A percentile compares a stretch with the other conserved stretches of the same genome.
phyloP scores from a whole-genome alignment of 345 rosid genomes.

The Rhodamnia rubescens region DNA sequence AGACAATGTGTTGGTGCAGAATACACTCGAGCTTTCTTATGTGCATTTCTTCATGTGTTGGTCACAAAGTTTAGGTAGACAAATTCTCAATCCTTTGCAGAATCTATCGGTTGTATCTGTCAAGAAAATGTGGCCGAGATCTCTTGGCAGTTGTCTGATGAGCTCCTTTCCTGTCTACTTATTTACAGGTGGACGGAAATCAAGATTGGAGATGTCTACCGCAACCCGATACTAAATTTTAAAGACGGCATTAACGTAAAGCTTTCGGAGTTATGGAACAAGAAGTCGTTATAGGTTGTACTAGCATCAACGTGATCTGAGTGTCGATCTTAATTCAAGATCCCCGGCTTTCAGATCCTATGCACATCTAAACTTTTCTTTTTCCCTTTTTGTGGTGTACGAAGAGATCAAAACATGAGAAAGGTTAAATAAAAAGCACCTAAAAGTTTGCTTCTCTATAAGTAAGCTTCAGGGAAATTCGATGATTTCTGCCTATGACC shows the following conservation, averaged over 20 bases:
- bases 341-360: neutral
- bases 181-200: constrained; percentile 8
- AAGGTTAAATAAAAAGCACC: neutral
- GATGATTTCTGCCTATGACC: neutral
- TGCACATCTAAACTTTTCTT: neutral
- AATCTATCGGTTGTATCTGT: neutral
- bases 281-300: too few relatives aligned
- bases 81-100: too few relatives aligned
- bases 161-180: neutral
- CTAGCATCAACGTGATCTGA: neutral
- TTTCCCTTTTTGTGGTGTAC: neutral
- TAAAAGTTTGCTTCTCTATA: neutral
- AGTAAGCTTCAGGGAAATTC: neutral
- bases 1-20: constrained; percentile 14
- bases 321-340: neutral
- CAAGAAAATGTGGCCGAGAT: neutral
- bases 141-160: neutral
- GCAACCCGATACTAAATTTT: constrained; percentile 1
- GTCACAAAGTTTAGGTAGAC: constrained; percentile 15
- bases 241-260: neutral
- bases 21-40: constrained; percentile 1
- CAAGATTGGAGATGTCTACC: neutral
- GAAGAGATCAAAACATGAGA: neutral
- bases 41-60: constrained; percentile 9
- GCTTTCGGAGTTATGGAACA: neutral